Evolutionary conservation across 1,139 yeast species (phyloP).

Genomic region (Lodderomyces metapsilosis): DNA sequence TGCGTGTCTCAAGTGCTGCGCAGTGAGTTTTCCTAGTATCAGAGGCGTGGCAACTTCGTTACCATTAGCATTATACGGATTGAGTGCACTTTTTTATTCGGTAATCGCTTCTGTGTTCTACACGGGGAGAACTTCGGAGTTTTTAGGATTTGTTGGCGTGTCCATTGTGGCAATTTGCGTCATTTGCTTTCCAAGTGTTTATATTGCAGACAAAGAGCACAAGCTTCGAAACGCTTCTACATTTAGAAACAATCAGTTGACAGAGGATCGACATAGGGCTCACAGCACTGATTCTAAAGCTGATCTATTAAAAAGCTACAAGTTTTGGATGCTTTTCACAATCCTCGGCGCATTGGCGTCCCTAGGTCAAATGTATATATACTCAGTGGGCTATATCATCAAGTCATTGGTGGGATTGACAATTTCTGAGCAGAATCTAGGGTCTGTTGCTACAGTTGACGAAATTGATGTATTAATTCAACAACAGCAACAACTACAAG

Average conservation of each 20-base stretch:
- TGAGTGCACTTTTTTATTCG: conserved; percentile 58
- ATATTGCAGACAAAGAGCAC: conserved; percentile 42
- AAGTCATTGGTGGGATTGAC: conserved; percentile 43
- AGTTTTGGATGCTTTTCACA: conserved; percentile 50
- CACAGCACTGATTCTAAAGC: neutral
- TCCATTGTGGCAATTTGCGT: conserved; percentile 38
- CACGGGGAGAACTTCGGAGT: conserved; percentile 51
- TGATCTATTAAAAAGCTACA: conserved; percentile 26
- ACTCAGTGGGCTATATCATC: conserved; percentile 60
- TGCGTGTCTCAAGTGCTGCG: conserved; percentile 57
- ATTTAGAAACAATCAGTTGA: neutral
- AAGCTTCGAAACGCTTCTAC: conserved; percentile 13
- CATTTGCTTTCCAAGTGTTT: conserved; percentile 48
- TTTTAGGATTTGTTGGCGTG: conserved; percentile 46
- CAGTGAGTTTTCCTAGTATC: conserved; percentile 53
- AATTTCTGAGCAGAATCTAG: neutral
- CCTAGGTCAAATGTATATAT: conserved; percentile 62
- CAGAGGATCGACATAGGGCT: neutral
- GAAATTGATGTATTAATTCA: conserved; percentile 33
- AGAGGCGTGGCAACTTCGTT: conserved; percentile 61
- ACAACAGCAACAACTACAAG: conserved; percentile 55
- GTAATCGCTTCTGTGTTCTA: conserved; percentile 46
- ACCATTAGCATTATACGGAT: conserved; percentile 58
- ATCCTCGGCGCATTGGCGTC: conserved; percentile 53
- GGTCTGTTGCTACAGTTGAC: conserved; percentile 3